These are phyloP conservation scores for Nakataea oryzae DNA, from an alignment of 2,329 filamentous ascomycete species.

Conservation along the genomic window DNA sequence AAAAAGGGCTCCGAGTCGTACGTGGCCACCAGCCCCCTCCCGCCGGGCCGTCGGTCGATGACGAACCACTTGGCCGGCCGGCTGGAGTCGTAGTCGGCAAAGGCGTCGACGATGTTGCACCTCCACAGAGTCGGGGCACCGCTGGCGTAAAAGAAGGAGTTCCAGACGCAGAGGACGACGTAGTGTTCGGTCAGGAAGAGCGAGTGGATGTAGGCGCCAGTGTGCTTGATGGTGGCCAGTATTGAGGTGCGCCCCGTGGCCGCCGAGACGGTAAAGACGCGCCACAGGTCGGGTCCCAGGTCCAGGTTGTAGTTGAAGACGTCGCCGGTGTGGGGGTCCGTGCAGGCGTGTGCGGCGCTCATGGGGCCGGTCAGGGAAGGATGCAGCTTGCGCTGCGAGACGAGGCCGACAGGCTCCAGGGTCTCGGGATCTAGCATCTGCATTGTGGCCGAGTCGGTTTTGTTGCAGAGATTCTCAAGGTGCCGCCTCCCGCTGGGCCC, in stretches of 20 bases:
- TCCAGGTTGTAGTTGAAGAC: constrained; percentile 17
- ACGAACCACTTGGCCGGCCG: constrained; percentile 45
- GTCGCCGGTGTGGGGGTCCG: constrained; percentile 14
- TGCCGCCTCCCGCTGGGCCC: background rate
- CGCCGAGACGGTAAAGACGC: constrained; percentile 56
- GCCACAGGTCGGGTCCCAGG: constrained; percentile 39
- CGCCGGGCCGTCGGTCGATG: constrained; percentile 32
- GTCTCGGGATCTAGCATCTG: constrained; percentile 5
- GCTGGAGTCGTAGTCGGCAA: constrained; percentile 21
- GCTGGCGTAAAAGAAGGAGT: constrained; percentile 32
- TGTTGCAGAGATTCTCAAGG: constrained; percentile 1
- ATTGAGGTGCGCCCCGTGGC: constrained; percentile 57
- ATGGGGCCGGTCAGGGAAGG: constrained; percentile 1
- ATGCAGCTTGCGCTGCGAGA: constrained; percentile 1
- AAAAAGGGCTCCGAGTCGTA: constrained; percentile 44
- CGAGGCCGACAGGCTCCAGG: constrained; percentile 4
- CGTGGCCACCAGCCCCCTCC: constrained; percentile 38
- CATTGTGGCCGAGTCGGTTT: constrained; percentile 4
- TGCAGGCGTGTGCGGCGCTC: constrained; percentile 4
- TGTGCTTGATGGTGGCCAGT: constrained; percentile 52
- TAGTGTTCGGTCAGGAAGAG: constrained; percentile 37
- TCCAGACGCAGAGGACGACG: constrained; percentile 48
- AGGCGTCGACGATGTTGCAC: constrained; percentile 4
- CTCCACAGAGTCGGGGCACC: constrained; percentile 1
- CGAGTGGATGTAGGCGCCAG: constrained; percentile 22